Percentiles rank a stretch among this genome's conserved stretches.
Conservation (phyloP, 495 filamentous ascomycete species). For the Penicillium diatomitis region DNA sequence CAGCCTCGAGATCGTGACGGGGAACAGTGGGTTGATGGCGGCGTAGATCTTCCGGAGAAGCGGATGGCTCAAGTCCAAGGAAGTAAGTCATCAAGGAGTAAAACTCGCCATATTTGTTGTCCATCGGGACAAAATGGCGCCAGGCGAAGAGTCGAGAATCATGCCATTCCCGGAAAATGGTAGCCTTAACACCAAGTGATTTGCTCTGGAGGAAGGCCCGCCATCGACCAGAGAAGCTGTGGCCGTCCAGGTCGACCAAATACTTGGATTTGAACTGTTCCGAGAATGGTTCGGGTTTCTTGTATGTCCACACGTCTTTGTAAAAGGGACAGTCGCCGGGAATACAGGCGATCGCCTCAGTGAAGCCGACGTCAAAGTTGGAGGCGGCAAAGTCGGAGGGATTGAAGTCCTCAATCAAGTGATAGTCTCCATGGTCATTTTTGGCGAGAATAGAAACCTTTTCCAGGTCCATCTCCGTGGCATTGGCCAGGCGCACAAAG, state of each 20-base stretch:
- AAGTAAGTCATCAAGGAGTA: constrained; percentile 77
- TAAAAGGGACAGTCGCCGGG: constrained; percentile 34
- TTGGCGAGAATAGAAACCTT: constrained; percentile 14
- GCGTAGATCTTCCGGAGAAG: constrained; percentile 6
- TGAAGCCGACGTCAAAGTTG: constrained; percentile 37
- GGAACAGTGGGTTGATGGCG: constrained; percentile 6
- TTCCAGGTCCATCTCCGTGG: constrained; percentile 39
- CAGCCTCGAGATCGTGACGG: constrained; percentile 49
- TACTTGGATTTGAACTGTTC: constrained; percentile 54
- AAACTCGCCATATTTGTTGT: constrained; percentile 67
- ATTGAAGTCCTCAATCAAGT: constrained; percentile 19
- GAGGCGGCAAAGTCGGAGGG: constrained; percentile 19
- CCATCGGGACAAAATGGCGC: constrained; percentile 79
- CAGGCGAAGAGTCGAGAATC: constrained; percentile 59
- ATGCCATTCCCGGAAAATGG: constrained; percentile 70
- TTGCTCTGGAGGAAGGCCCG: constrained; percentile 57
- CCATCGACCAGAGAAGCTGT: constrained; percentile 64
- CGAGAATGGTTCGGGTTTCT: constrained; percentile 18
- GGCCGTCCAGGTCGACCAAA: constrained; percentile 63
- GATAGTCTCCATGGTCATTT: constrained; percentile 12
- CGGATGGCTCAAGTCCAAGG: constrained; percentile 38
- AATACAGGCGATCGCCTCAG: constrained; percentile 28
- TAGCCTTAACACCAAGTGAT: constrained; percentile 60
- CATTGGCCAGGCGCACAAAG: constrained; percentile 47
- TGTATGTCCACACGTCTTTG: constrained; percentile 19